Evolutionary conservation across 2,329 filamentous ascomycete species (phyloP).

Genomic region (Neopestalotiopsis sp.): DNA sequence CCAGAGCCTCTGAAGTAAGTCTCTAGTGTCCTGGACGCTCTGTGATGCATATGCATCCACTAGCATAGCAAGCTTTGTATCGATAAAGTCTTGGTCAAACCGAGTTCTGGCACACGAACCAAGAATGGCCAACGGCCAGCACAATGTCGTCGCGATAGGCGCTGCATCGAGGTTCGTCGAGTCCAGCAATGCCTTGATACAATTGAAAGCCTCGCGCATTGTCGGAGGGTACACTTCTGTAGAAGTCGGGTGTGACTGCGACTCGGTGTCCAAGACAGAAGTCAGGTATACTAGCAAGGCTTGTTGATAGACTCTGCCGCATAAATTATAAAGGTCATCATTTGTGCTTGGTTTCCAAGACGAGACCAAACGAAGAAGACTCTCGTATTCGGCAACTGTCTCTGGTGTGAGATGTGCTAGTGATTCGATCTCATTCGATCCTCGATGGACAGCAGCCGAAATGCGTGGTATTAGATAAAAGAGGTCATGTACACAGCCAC

Average conservation of each 20-base stretch:
- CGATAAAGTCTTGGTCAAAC: background rate
- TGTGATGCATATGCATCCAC: background rate
- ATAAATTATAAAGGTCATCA: background rate
- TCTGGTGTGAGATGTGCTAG: background rate
- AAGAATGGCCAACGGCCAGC: background rate
- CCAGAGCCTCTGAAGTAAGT: background rate
- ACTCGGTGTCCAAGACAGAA: background rate
- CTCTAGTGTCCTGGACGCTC: background rate
- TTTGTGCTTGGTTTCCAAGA: background rate
- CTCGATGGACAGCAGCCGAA: background rate
- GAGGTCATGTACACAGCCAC: background rate
- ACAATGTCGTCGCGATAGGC: background rate
- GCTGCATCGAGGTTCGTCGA: background rate
- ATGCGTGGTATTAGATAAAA: background rate
- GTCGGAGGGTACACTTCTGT: background rate
- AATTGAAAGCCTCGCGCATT: background rate
- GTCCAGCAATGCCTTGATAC: background rate
- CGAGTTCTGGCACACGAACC: background rate
- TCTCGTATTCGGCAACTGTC: background rate
- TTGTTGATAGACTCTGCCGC: conserved; percentile 1
- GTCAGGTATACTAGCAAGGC: background rate
- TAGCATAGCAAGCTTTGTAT: background rate
- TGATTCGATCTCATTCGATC: background rate
- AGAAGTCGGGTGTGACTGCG: background rate
- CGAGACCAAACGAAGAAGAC: background rate